Conservation (phyloP, 2,329 filamentous ascomycete species). For the Bipolaris cookei region DNA sequence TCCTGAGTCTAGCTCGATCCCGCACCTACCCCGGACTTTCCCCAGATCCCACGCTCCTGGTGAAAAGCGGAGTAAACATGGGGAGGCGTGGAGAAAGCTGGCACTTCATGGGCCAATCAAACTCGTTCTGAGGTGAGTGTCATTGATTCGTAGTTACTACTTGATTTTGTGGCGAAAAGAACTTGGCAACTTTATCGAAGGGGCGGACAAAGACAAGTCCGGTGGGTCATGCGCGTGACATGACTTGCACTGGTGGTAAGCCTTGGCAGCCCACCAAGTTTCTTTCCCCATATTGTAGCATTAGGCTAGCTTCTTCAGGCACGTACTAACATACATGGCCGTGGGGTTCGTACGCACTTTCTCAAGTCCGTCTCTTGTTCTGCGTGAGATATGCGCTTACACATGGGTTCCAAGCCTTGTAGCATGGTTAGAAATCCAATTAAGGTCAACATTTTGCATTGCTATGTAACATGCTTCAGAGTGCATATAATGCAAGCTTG, state of each 20-base stretch:
- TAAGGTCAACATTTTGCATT: background rate
- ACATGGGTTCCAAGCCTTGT: background rate
- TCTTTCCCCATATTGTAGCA: background rate
- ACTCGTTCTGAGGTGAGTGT: background rate
- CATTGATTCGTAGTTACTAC: background rate
- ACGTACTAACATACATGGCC: background rate
- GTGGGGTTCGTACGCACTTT: conserved; percentile 14
- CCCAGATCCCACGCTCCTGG: conserved; percentile 22
- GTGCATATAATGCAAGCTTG: conserved; percentile 7
- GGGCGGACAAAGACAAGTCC: conserved; percentile 23
- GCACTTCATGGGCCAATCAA: background rate
- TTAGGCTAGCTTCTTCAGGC: background rate
- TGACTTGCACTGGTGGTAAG: background rate
- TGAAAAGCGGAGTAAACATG: conserved; percentile 1
- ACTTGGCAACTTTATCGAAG: background rate
- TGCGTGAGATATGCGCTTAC: background rate
- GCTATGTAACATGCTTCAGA: background rate
- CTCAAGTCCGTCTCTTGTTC: conserved; percentile 14
- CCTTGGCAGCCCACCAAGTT: background rate
- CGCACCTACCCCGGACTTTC: conserved; percentile 30
- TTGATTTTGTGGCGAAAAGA: background rate
- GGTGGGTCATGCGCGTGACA: background rate
- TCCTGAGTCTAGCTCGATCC: conserved; percentile 4
- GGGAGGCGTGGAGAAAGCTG: background rate
- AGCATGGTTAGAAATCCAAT: background rate